Base-by-base conservation (phyloP, 2,329 filamentous ascomycete genomes). In the Cordyceps pruinosa region DNA sequence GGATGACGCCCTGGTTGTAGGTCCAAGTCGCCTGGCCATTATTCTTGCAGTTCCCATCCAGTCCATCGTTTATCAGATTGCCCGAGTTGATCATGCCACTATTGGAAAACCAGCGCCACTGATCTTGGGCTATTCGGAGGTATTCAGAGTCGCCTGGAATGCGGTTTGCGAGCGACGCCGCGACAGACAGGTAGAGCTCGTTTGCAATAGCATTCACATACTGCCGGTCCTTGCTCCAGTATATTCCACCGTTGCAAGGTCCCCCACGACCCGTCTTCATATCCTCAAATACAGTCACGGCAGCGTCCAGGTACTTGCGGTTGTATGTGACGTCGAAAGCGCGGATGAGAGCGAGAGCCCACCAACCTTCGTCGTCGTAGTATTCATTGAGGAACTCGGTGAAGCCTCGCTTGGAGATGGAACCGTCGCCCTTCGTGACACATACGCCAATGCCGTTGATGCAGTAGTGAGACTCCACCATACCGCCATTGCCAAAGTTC, bases 291-390 rank as follows among this genome's bases (percentile, higher is more conserved):
- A 85, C 76, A 34, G 72, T 66, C 56, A 75, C 73, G 9, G 82
- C 80, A 6, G 75, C 73, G 47, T 80, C 65, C 39, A 86, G 77
- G 61, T 82, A 86, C n/a, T 73, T 72, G 2, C 61, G 35, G 45
- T 84, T 71, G 3, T 72, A 69, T 0, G 81, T 82, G 17, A 81
- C 69, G 63, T 86, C 83, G 63, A 75, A 83, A 5, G 79, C 72
- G 25, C 78, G 75, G 54, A 85, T 78, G 73, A 82, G 77, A 19
- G 74, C 82, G 58, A 85, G 72, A 10, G 77, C 81, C 83, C 83
- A 86, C 83, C 83, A 85, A n/a, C 80, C 77, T 64, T 82, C 78
- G 63, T 85, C 83, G 60, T 86, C 83, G 61, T 82, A 83, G 58
- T 70, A 83, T 7, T 77, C 74, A 59, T 82, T 80, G 56, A 77